Evolutionary conservation across 805 yeast species (phyloP).

Genomic region (Teunomyces funiuensis): DNA sequence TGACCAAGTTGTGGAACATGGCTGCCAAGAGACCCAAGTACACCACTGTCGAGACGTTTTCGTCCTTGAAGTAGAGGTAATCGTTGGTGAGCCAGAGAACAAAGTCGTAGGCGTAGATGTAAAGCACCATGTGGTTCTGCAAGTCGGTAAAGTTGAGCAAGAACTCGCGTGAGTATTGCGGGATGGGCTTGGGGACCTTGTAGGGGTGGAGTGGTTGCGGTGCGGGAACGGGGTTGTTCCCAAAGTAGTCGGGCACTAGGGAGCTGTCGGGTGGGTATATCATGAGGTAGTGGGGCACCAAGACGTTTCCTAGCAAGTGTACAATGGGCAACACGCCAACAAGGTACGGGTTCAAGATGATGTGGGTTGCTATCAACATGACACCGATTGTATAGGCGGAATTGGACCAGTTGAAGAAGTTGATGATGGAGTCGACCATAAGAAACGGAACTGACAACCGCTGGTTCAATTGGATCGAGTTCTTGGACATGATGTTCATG

Average conservation of each 20-base stretch:
- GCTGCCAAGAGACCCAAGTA: slow-evolving; percentile 41
- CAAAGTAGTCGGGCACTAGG: slow-evolving; percentile 16
- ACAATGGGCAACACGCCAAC: slow-evolving; percentile 55
- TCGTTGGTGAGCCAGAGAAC: slow-evolving; percentile 47
- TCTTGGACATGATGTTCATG: slow-evolving; percentile 66
- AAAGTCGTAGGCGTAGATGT: slow-evolving; percentile 62
- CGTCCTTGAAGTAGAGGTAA: slow-evolving; percentile 65
- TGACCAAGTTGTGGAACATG: slow-evolving; percentile 21
- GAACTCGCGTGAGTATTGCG: slow-evolving; percentile 78
- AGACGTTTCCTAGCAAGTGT: slow-evolving; percentile 50
- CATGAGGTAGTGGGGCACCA: slow-evolving; percentile 66
- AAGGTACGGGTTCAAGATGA: slow-evolving; percentile 61
- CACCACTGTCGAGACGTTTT: slow-evolving; percentile 53
- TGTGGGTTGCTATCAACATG: slow-evolving; percentile 47
- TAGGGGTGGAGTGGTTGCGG: slow-evolving; percentile 52
- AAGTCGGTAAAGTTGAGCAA: slow-evolving; percentile 76
- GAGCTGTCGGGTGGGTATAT: slow-evolving; percentile 62
- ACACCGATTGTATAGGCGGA: slow-evolving; percentile 62
- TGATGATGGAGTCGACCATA: slow-evolving; percentile 54
- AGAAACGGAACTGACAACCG: slow-evolving; percentile 63
- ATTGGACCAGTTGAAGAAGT: slow-evolving; percentile 62
- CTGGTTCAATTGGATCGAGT: slow-evolving; percentile 61
- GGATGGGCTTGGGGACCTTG: slow-evolving; percentile 65
- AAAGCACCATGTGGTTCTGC: slow-evolving; percentile 75
- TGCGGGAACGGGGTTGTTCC: slow-evolving; percentile 35